Evolutionary conservation across 805 yeast species (phyloP), one percentile per base, ranked within the genome.

Genomic region (Candida incommunis): DNA sequence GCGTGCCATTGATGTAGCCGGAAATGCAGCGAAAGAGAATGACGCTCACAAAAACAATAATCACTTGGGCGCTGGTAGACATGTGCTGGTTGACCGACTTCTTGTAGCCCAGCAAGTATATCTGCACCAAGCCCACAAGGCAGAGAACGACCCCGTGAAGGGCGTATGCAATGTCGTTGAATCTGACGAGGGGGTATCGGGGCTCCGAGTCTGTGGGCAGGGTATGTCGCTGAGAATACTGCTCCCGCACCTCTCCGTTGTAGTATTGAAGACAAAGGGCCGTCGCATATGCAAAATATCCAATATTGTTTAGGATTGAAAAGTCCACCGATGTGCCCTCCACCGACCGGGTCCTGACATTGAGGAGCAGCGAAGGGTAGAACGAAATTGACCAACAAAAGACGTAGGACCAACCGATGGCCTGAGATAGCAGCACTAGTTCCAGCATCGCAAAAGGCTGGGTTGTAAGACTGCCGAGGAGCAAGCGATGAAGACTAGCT

Each of bases 161-260:
- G 2, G 69, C 66, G 50, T 70, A 72, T 3, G 64, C 61, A 4
- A 72, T 57, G 50, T 72, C 77, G 22, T 69, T 66, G 45, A 54
- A 47, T 5, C 73, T 61, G 7, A 72, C 60, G 21, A 69, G 50
- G 1, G 77, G 77, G 48, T 45, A 52, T 22, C 51, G 49, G 25
- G 43, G 44, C 29, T 43, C 37, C 45, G 54, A 53, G n/a, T 42
- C 41, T 7, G 29, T 46, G 9, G 50, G 27, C 23, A 45, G 47
- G 2, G 57, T 46, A 45, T 59, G 60, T 18, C 61, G 50, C 40
- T 54, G 53, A 16, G 65, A 60, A 45, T 64, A 64, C 49, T 64
- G 65, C 18, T 53, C 52, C 21, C 66, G 54, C 13, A 64, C 65
- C 13, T 53, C 52, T 20, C 50, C 50, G 42, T 54, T 57, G 51